Base-by-base conservation (phyloP, 768 basidiomycete species). In the Termitomyces sp. region DNA sequence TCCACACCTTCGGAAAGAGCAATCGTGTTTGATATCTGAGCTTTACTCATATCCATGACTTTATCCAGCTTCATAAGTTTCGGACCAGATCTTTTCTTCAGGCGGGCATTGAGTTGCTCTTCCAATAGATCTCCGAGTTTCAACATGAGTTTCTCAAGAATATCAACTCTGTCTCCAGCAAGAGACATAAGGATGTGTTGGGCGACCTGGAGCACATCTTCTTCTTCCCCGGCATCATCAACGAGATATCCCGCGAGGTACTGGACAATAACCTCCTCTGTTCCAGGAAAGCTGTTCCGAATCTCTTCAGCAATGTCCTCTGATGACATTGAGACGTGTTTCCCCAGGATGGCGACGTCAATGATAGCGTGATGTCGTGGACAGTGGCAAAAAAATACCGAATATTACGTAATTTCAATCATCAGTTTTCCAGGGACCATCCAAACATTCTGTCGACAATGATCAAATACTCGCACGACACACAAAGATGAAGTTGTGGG, bases 191-290 rank as follows among this genome's bases (percentile, higher is more conserved):
- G 82, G 55, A 94, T 85, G 55, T 82, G 76, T 37, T 83, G 81
- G 23, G 89, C 82, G 41, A 94, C 77, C 54, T 84, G 80, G n/a
- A 94, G 79, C 30, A 92, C 84, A 66, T 93, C 90, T 67, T 91
- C 90, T 61, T 94, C 91, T 68, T 92, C 89, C 41, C 87, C 87
- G 11, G 90, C 89, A 68, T 94, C 91, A 68, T 93, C 91, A 54
- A 93, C 83, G 30, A 94, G 83, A 66, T 91, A 91, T 41, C 91
- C 91, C n/a, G 89, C 78, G 31, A 94, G 80, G 66, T 94, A 94
- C 58, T 92, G 87, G 4, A 93, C 85, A 59, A 94, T 80, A 59
- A 91, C 80, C 67, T 94, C 91, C 64, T 94, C 92, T 1, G 89
- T 86, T 9, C 83, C 89, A 0, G 88, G 88, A 54, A 91, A 80